Evolutionary conservation across 2,329 filamentous ascomycete genomes (phyloP).

Genomic region (Fusarium odoratissimum): DNA sequence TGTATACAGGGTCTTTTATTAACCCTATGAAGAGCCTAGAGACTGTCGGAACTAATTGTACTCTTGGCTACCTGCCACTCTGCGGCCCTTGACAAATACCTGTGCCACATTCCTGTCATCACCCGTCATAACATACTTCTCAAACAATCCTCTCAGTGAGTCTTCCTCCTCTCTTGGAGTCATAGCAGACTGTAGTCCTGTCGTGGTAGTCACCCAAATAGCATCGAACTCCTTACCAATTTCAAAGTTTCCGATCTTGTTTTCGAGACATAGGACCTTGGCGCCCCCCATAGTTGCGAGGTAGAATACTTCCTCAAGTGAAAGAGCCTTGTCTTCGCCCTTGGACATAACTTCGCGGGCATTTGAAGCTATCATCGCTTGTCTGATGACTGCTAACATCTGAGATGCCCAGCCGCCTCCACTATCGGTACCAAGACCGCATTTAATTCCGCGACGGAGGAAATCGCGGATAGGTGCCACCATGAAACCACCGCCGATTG

Average conservation of each 20-base stretch:
- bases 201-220: background rate
- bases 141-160: constrained; percentile 1
- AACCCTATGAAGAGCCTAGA: fast-evolving
- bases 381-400: constrained; percentile 14
- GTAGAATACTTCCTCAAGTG: constrained; percentile 13
- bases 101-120: constrained; percentile 20
- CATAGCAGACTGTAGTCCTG: constrained; percentile 7
- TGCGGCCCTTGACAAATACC: background rate
- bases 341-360: background rate
- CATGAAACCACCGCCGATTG: constrained; percentile 16
- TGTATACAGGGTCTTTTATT: too few relatives aligned
- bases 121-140: constrained; percentile 24
- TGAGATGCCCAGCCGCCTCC: constrained; percentile 23
- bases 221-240: constrained; percentile 24
- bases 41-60: fast-evolving
- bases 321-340: constrained; percentile 12
- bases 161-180: constrained; percentile 2
- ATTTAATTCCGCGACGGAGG: constrained; percentile 1
- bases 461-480: constrained; percentile 17
- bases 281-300: constrained; percentile 5
- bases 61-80: background rate
- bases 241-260: background rate
- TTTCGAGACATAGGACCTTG: background rate
- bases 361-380: constrained; percentile 21
- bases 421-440: constrained; percentile 10